Base-by-base conservation (phyloP, 1,139 yeast genomes). In the Hyphopichia wangnamkhiaoensis region DNA sequence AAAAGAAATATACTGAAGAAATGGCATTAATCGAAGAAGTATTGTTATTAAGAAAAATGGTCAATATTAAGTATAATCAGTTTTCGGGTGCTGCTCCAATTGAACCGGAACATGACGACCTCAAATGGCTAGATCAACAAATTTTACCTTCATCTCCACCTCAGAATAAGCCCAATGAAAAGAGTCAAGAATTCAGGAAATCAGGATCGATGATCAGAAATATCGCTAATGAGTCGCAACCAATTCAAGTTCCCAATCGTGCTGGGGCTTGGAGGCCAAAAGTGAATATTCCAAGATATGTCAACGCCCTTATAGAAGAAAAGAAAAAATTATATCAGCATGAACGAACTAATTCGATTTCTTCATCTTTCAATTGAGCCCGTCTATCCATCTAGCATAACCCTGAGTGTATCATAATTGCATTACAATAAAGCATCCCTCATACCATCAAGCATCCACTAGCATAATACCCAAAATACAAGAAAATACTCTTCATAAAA, bases 1-100 rank as follows among this genome's bases (percentile, higher is more conserved):
- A 73, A 41, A 65, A 63, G 37, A 60, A 61, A 33, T 56, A 53
- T 37, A 55, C 58, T 13, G 59, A 57, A 8, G 63, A 61, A 33
- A 41, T 65, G 37, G 54, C 61, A 2, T 48, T 72, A 23, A 45
- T 72, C 3, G 71, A 63, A 38, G 76, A 72, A 48, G 63, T 73
- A 13, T 48, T 58, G 1, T 50, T 63, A 19, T 52, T 75, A 29
- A 53, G 74, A 34, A 55, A 52, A 16, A 45, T 65, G 43, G 58
- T 57, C 13, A 34, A 42, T n/a, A 21, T 37, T n/a, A 33, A 27
- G 17, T 38, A 36, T 27, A 37, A 39, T 14, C 31, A 35, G 27
- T 32, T 26, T 19, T 9, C 24, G 12, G 21, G n/a, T 20, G 24
- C 45, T 33, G 30, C 46, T 12, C 34, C 39, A 9, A 28, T 42